Percentiles rank a stretch among this genome's conserved stretches.
Conservation (phyloP, 352 stramenopile species). For the Pythium plurisporium region DNA sequence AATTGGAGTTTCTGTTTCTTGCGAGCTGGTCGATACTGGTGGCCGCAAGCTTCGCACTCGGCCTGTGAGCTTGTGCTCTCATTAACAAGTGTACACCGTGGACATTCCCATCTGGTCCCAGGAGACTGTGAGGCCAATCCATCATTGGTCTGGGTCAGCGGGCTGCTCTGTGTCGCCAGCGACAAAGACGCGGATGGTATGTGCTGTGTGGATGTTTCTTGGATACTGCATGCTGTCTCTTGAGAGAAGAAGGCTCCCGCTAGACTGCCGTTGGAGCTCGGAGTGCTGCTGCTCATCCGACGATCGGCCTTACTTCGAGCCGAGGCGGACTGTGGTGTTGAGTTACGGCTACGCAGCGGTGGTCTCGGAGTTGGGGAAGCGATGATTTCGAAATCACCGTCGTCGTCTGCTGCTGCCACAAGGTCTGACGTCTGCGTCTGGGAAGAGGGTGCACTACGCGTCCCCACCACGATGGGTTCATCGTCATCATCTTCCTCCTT, state of each 20-base stretch:
- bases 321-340: conserved; percentile 8
- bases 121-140: too few relatives aligned
- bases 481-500: not conserved
- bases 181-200: conserved; percentile 8
- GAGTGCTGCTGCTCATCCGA: conserved; percentile 5
- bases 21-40: conserved; percentile 38
- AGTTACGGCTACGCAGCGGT: not conserved
- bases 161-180: not conserved
- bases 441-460: conserved; percentile 15
- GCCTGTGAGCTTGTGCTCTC: conserved; percentile 27
- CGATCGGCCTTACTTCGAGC: conserved; percentile 8
- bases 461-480: conserved; percentile 9
- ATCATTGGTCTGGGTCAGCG: too few relatives aligned
- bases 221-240: conserved; percentile 1
- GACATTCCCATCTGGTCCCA: conserved; percentile 53
- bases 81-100: conserved; percentile 78
- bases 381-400: conserved; percentile 20
- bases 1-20: conserved; percentile 74
- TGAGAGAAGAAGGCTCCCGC: conserved; percentile 15
- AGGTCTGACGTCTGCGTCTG: not conserved
- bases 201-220: conserved; percentile 19
- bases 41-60: conserved; percentile 65
- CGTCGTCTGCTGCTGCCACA: conserved; percentile 3
- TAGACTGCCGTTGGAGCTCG: not conserved
- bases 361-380: conserved; percentile 13